A percentile compares a stretch with the other conserved stretches of the same genome.
These are phyloP conservation scores for Beauveria rudraprayagi DNA, from an alignment of 2,329 filamentous ascomycete genomes.

Conservation along the genomic window DNA sequence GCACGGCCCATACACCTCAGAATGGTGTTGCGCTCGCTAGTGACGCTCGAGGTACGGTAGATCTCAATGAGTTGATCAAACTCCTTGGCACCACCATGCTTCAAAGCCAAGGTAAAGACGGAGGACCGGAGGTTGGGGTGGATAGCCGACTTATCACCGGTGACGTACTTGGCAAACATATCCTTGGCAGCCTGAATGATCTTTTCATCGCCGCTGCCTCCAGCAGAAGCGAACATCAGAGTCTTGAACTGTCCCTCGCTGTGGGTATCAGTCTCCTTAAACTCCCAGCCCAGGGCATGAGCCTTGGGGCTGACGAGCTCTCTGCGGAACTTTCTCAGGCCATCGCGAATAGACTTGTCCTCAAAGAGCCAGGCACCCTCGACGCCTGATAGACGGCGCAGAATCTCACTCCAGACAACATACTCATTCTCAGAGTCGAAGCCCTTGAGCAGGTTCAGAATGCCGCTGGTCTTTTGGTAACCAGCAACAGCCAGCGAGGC, in stretches of 20 bases:
- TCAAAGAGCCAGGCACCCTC: conserved; percentile 77
- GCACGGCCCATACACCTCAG: conserved; percentile 76
- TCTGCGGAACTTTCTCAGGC: conserved; percentile 75
- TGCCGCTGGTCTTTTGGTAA: conserved; percentile 86
- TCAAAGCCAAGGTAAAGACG: conserved; percentile 77
- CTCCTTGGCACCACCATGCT: conserved; percentile 68
- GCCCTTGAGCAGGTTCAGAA: conserved; percentile 76
- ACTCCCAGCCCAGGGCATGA: conserved; percentile 82
- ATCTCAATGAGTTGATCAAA: conserved; percentile 65
- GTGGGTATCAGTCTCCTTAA: conserved; percentile 77
- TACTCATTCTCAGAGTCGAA: conserved; percentile 80
- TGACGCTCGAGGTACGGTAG: conserved; percentile 58
- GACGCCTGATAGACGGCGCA: conserved; percentile 68
- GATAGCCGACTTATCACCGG: conserved; percentile 71
- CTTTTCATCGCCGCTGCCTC: conserved; percentile 68
- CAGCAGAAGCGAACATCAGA: conserved; percentile 78
- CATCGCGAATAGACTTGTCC: conserved; percentile 62
- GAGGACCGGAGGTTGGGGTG: conserved; percentile 86
- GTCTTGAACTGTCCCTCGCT: conserved; percentile 92
- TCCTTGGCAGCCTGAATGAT: conserved; percentile 75
- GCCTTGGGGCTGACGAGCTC: conserved; percentile 71
- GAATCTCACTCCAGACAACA: conserved; percentile 91
- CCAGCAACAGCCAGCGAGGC: conserved; percentile 83
- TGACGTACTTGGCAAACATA: conserved; percentile 80
- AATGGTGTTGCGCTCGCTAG: conserved; percentile 84